Evolutionary conservation across 1,139 yeast species (phyloP).

Genomic region (Candida sanyaensis): DNA sequence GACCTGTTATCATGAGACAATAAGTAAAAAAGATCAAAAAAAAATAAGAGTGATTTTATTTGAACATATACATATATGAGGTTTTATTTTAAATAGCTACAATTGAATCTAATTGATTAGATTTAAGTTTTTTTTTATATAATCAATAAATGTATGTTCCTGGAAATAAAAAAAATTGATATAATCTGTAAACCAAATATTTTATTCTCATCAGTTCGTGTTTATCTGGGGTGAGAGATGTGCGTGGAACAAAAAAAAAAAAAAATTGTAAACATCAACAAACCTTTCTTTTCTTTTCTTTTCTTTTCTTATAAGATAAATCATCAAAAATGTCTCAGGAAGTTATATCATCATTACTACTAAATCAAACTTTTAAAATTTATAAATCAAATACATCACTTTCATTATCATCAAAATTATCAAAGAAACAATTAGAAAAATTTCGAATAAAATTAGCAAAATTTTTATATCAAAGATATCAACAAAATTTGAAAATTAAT

Average conservation of each 20-base stretch:
- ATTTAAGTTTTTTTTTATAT: neutral
- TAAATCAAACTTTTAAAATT: slow-evolving; percentile 21
- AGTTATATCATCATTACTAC: slow-evolving; percentile 7
- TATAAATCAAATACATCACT: slow-evolving; percentile 18
- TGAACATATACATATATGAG: neutral
- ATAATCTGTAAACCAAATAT: no score
- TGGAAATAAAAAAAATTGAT: neutral
- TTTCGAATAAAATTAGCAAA: slow-evolving; percentile 15
- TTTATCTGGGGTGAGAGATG: no score
- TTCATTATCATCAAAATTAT: slow-evolving; percentile 8
- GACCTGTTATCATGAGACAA: neutral
- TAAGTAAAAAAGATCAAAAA: no score
- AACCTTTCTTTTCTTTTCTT: neutral
- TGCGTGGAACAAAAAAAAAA: no score
- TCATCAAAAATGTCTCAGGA: slow-evolving; percentile 8
- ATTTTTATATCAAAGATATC: slow-evolving; percentile 13
- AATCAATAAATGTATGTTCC: neutral
- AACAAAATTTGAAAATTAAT: slow-evolving; percentile 6
- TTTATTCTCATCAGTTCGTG: no score
- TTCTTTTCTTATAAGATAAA: neutral
- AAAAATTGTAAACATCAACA: neutral
- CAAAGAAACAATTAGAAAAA: slow-evolving; percentile 14
- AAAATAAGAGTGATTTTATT: slow-evolving; percentile 3
- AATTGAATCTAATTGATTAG: neutral
- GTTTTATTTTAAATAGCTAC: neutral